These are phyloP conservation scores for Aspergillus sp. DNA, from an alignment of 2,329 filamentous ascomycete species.

Conservation along the genomic window DNA sequence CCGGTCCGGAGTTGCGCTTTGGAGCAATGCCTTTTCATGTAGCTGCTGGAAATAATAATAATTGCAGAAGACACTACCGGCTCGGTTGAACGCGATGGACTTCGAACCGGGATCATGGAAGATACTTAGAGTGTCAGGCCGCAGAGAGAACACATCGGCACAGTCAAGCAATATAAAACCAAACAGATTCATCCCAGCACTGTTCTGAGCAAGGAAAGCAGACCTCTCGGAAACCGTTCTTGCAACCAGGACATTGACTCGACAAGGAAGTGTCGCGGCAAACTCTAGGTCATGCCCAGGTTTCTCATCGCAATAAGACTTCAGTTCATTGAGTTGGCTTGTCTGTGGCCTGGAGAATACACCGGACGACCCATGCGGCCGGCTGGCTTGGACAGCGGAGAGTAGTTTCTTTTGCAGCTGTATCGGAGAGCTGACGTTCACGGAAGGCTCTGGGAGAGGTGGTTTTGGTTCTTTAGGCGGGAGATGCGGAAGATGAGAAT, in stretches of 20 bases:
- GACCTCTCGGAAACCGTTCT: constrained; percentile 53
- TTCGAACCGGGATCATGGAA: constrained; percentile 78
- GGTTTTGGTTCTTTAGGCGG: constrained; percentile 35
- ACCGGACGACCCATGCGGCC: constrained; percentile 70
- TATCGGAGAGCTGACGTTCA: constrained; percentile 38
- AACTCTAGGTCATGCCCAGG: constrained; percentile 72
- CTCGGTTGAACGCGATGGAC: constrained; percentile 90
- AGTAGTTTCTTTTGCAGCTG: constrained; percentile 56
- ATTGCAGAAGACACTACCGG: constrained; percentile 90
- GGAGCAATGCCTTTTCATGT: constrained; percentile 58
- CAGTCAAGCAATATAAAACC: constrained; percentile 68
- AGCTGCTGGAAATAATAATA: constrained; percentile 81
- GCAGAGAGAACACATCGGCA: constrained; percentile 70
- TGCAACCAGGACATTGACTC: constrained; percentile 72
- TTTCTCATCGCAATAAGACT: constrained; percentile 80
- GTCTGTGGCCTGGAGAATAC: constrained; percentile 74
- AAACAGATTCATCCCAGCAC: constrained; percentile 66
- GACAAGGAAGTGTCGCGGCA: constrained; percentile 67
- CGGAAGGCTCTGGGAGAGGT: constrained; percentile 31
- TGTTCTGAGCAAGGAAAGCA: constrained; percentile 62
- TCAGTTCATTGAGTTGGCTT: constrained; percentile 74
- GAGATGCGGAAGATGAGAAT: constrained; percentile 45
- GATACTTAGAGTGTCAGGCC: constrained; percentile 71
- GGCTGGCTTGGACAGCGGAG: constrained; percentile 75
- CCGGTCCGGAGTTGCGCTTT: constrained; percentile 45